Base-by-base conservation (phyloP, 805 yeast species). In the Suhomyces sp. region DNA sequence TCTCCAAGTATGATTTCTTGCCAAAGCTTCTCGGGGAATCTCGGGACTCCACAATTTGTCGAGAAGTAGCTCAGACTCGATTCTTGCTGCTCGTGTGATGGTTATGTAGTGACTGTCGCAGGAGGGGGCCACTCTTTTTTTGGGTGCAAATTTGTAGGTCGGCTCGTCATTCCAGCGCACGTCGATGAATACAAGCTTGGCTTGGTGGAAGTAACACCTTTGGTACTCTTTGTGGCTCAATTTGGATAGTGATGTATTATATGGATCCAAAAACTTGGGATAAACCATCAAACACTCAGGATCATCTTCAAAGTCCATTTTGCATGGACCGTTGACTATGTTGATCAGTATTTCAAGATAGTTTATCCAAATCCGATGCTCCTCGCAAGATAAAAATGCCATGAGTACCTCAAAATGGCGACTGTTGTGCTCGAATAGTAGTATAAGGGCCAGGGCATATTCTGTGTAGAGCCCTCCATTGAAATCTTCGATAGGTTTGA, bases 331-430 rank as follows among this genome's bases (percentile, higher is more conserved):
- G 53, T 69, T 68, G 6, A 67, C 66, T 29, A 52, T 24, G 41
- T 62, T 58, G 7, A 68, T 57, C 43, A 68, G 54, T 0, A 59
- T 47, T 4, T 46, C 37, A 10, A 71, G 53, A 24, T 51, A 45
- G 21, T 48, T 71, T 8, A 52, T 49, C 87, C 87, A 84, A 0
- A 68, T 50, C 0, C 52, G 41, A 41, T 57, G 60, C 52, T 82
- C 87, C 2, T 49, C 22, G 4, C 53, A 48, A 41, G 66, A 60
- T 0, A 66, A 53, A 12, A 72, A 65, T 3, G 74, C 48, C 8
- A 79, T 59, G 22, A 79, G 56, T 1, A 83, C 43, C 61, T 84
- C 88, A 59, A 69, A 77, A 1, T 76, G 63, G 39, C 67, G 64
- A 49, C 59, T 71, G 9, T 67, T 58, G 37, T 72, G 55, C 58